Conservation (phyloP, 306 rosid species). For the Chamaecrista fasciculata region DNA sequence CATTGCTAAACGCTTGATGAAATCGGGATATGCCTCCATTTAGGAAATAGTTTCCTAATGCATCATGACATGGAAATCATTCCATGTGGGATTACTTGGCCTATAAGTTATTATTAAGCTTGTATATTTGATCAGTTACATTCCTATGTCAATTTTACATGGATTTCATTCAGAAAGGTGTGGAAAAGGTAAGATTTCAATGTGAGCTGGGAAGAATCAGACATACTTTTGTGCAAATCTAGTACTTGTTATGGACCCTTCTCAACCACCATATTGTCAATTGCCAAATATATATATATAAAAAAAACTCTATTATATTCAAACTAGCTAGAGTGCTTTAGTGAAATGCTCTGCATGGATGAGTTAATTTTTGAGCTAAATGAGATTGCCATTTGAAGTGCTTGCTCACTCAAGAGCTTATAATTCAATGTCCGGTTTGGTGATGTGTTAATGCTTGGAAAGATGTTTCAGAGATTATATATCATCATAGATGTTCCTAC, state of each 20-base stretch:
- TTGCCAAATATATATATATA: slow-evolving; percentile 4
- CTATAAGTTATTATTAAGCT: not conserved
- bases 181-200: not conserved
- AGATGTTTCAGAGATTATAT: not conserved
- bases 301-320: too few relatives aligned
- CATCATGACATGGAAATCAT: slow-evolving; percentile 1
- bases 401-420: not conserved
- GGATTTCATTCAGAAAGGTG: slow-evolving; percentile 24
- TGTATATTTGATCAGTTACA: not conserved
- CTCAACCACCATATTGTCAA: not conserved
- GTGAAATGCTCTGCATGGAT: not conserved
- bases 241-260: not conserved
- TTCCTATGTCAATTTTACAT: not conserved
- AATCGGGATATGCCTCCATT: not conserved
- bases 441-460: not conserved
- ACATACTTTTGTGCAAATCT: not conserved
- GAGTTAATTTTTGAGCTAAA: not conserved
- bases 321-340: not conserved
- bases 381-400: not conserved
- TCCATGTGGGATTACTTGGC: not conserved
- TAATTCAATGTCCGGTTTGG: not conserved
- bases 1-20: not conserved
- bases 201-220: not conserved
- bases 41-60: not conserved
- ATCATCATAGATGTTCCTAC: not conserved